phyloP scores from a whole-genome alignment of 1,284 basidiomycete genomes.

The Lentinula novae-zelandiae region DNA sequence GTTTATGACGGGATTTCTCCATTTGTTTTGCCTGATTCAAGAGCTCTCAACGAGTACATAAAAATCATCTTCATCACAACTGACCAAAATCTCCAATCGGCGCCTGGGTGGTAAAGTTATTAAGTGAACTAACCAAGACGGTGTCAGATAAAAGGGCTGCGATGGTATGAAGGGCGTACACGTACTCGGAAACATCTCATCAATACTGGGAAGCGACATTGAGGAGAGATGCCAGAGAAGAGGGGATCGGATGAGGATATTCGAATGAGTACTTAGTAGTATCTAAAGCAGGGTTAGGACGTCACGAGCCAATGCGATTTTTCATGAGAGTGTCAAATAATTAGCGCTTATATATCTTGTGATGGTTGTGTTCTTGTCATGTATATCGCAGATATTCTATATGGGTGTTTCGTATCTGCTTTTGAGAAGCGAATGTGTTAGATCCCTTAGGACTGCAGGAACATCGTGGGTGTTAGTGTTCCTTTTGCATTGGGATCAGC shows the following conservation, averaged over 20 bases:
- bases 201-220: slow-evolving; percentile 48
- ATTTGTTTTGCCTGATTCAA: background rate
- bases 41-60: background rate
- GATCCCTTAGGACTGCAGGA: background rate
- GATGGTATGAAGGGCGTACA: slow-evolving; percentile 7
- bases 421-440: background rate
- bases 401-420: background rate
- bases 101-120: slow-evolving; percentile 8
- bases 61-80: background rate
- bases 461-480: background rate
- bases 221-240: slow-evolving; percentile 6
- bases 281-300: background rate
- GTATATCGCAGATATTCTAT: background rate
- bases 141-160: background rate
- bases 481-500: background rate
- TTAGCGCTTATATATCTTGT: background rate
- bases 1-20: background rate
- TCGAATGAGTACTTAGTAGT: no score
- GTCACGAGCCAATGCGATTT: background rate
- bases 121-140: slow-evolving; percentile 23
- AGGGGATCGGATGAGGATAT: background rate
- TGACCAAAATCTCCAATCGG: background rate
- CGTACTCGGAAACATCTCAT: slow-evolving; percentile 55
- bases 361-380: background rate
- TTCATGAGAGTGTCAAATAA: background rate